These are phyloP conservation scores for Candida endomychidarum DNA, from an alignment of 805 yeast species.

Conservation along the genomic window DNA sequence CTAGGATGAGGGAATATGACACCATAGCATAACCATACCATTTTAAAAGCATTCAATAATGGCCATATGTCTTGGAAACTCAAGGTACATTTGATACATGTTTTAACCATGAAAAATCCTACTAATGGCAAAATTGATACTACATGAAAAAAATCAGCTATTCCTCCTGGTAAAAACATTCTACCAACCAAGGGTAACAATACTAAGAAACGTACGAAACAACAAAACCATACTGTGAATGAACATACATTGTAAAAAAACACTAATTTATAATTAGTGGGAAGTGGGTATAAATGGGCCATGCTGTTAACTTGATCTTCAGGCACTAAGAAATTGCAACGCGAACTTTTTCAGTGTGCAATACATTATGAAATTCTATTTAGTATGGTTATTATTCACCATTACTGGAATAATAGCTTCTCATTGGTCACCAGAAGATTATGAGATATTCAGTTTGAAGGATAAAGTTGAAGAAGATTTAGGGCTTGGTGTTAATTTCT, in stretches of 20 bases:
- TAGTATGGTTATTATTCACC: constrained; percentile 2
- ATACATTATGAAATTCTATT: background rate
- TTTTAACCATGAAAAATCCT: constrained; percentile 21
- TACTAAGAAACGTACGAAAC: constrained; percentile 48
- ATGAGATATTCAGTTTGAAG: constrained; percentile 75
- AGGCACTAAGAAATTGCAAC: background rate
- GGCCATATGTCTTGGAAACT: constrained; percentile 25
- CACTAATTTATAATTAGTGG: constrained; percentile 30
- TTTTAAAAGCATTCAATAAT: constrained; percentile 27
- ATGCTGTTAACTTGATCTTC: constrained; percentile 19
- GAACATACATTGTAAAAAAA: constrained; percentile 36
- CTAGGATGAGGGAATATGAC: constrained; percentile 43
- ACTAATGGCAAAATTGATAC: constrained; percentile 36
- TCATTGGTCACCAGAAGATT: constrained; percentile 64
- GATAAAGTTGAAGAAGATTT: constrained; percentile 62
- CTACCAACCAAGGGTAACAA: constrained; percentile 66
- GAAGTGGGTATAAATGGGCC: constrained; percentile 37
- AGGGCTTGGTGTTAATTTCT: constrained; percentile 62
- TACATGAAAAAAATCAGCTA: constrained; percentile 60
- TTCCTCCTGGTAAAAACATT: constrained; percentile 66
- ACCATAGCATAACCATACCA: constrained; percentile 42
- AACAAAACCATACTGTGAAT: constrained; percentile 48
- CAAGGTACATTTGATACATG: constrained; percentile 15
- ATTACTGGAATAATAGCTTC: constrained; percentile 26
- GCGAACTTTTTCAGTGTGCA: constrained; percentile 5